Conservation (phyloP, 2,329 filamentous ascomycete species). For the Hymenotorrendiella dingleyae region DNA sequence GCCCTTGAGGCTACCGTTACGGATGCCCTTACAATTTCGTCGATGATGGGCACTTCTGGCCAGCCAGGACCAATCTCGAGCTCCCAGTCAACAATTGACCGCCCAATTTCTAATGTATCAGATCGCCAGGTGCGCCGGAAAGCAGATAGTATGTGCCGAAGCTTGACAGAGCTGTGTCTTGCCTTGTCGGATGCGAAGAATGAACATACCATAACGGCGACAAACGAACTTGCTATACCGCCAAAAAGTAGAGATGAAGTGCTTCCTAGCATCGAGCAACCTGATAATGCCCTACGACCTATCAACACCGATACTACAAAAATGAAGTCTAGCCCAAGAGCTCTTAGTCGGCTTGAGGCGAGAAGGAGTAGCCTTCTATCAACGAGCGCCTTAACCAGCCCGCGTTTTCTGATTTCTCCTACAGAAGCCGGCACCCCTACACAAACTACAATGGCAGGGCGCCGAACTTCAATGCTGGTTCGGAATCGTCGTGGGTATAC, state of each 20-base stretch:
- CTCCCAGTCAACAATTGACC: slow-evolving; percentile 39
- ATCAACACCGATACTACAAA: slow-evolving; percentile 17
- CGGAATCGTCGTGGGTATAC: slow-evolving; percentile 26
- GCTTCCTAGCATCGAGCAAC: slow-evolving; percentile 16
- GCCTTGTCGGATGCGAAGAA: slow-evolving; percentile 61
- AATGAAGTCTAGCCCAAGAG: slow-evolving; percentile 27
- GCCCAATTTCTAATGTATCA: slow-evolving; percentile 41
- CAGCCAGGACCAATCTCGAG: slow-evolving; percentile 64
- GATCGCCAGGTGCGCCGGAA: slow-evolving; percentile 86
- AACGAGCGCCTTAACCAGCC: slow-evolving; percentile 26
- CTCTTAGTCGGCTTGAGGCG: slow-evolving; percentile 29
- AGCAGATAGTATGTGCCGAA: slow-evolving; percentile 87
- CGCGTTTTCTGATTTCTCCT: slow-evolving; percentile 24
- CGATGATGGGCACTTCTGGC: slow-evolving; percentile 69
- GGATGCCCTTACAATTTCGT: slow-evolving; percentile 74
- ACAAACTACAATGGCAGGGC: slow-evolving; percentile 47
- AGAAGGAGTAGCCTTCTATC: slow-evolving; percentile 30
- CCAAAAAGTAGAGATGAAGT: slow-evolving; percentile 18
- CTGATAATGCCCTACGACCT: slow-evolving; percentile 15
- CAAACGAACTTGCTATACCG: slow-evolving; percentile 8
- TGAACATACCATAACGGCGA: slow-evolving; percentile 15
- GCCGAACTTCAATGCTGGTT: slow-evolving; percentile 50
- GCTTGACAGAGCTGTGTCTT: slow-evolving; percentile 85
- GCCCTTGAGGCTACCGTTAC: slow-evolving; percentile 74
- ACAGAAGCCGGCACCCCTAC: slow-evolving; percentile 31